Evolutionary conservation across 352 stramenopile species (phyloP).

Genomic region (Phytopythium chamaehyphon): DNA sequence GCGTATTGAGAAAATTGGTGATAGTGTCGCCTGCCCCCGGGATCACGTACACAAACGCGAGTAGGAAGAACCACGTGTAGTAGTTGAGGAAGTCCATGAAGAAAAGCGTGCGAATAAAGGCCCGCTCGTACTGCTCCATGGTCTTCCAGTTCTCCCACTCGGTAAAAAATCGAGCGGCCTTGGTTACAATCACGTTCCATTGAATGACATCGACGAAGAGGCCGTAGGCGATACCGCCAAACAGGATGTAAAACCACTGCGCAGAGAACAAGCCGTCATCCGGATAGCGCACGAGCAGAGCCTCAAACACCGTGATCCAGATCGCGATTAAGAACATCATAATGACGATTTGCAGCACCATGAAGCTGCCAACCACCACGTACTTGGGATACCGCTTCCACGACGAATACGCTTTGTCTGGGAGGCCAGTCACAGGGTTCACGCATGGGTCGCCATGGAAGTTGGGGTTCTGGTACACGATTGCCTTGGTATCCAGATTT

Average conservation of each 20-base stretch:
- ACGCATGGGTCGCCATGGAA: constrained; percentile 53
- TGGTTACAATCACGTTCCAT: constrained; percentile 78
- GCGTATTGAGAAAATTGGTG: constrained; percentile 72
- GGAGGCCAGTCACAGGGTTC: constrained; percentile 61
- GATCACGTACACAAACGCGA: constrained; percentile 86
- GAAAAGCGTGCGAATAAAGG: constrained; percentile 76
- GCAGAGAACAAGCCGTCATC: constrained; percentile 57
- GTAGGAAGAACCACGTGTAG: constrained; percentile 86
- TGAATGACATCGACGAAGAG: constrained; percentile 83
- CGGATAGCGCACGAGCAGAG: constrained; percentile 71
- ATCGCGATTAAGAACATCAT: constrained; percentile 84
- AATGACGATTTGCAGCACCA: constrained; percentile 78
- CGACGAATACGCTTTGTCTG: constrained; percentile 60
- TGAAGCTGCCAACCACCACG: constrained; percentile 54
- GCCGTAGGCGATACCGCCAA: constrained; percentile 69
- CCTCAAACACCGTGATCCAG: constrained; percentile 81
- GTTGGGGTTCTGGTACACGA: constrained; percentile 72
- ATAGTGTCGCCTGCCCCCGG: constrained; percentile 75
- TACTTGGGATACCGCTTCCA: constrained; percentile 80
- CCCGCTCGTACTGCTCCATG: constrained; percentile 77
- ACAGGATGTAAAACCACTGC: constrained; percentile 81
- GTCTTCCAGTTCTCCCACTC: constrained; percentile 87
- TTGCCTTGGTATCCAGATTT: constrained; percentile 56
- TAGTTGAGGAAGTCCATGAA: constrained; percentile 88
- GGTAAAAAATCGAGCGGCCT: constrained; percentile 61